Conservation (phyloP, 2,329 filamentous ascomycete species). For the Lecanosticta acicola region DNA sequence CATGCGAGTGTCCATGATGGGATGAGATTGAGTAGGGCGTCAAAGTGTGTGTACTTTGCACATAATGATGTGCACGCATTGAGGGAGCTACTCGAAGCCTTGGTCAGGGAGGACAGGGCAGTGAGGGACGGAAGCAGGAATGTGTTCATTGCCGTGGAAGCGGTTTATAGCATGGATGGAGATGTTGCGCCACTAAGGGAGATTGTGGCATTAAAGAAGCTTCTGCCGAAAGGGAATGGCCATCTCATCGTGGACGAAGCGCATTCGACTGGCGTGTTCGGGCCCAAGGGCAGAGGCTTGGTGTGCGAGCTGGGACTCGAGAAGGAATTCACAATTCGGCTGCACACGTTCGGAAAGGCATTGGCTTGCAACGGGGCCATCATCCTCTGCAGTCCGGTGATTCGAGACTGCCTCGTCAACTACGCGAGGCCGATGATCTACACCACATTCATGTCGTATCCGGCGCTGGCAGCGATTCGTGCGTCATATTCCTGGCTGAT, state of each 20-base stretch:
- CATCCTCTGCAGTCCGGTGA: slow-evolving; percentile 56
- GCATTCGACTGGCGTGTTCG: slow-evolving; percentile 59
- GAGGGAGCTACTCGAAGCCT: slow-evolving; percentile 26
- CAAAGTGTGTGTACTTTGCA: slow-evolving; percentile 45
- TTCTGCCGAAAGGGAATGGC: slow-evolving; percentile 54
- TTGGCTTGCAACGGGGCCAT: slow-evolving; percentile 62
- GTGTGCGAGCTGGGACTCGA: slow-evolving; percentile 55
- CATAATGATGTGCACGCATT: slow-evolving; percentile 51
- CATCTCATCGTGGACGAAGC: slow-evolving; percentile 64
- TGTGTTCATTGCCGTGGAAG: slow-evolving; percentile 65
- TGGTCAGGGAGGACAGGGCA: slow-evolving; percentile 26
- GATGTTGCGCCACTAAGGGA: slow-evolving; percentile 60
- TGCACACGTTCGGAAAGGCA: slow-evolving; percentile 65
- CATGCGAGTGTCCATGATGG: slow-evolving; percentile 77
- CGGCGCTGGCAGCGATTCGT: slow-evolving; percentile 54
- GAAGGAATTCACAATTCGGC: slow-evolving; percentile 49
- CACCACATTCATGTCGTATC: slow-evolving; percentile 62
- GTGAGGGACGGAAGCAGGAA: slow-evolving; percentile 41
- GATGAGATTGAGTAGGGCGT: slow-evolving; percentile 60
- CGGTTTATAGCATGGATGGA: slow-evolving; percentile 79
- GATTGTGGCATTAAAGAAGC: slow-evolving; percentile 54
- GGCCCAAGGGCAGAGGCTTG: slow-evolving; percentile 51
- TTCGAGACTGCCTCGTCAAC: slow-evolving; percentile 64
- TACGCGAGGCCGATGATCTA: slow-evolving; percentile 72
- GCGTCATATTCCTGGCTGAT: slow-evolving; percentile 54